These are phyloP conservation scores for Posidonia oceanica DNA, from an alignment of 116 monocot genomes.

Conservation along the genomic window DNA sequence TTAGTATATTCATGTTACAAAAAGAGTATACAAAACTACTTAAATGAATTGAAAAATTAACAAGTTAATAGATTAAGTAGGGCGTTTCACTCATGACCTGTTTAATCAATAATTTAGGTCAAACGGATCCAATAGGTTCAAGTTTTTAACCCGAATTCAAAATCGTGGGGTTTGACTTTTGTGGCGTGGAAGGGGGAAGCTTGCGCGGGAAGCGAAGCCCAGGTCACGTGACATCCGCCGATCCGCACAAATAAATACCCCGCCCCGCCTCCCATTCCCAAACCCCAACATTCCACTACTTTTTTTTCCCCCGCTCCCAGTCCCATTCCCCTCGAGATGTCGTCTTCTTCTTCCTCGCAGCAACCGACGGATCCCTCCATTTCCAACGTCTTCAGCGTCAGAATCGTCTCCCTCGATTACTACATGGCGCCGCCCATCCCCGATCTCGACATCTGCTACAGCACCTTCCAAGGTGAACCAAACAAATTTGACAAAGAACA, in stretches of 20 bases:
- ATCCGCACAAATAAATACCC: neutral
- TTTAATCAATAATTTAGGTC: no score
- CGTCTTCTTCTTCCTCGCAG: constrained; percentile 3
- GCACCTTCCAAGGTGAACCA: constrained; percentile 50
- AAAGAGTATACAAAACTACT: no score
- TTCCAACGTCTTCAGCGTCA: constrained; percentile 40
- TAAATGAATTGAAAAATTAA: no score
- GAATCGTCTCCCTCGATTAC: constrained; percentile 88
- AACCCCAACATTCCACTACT: neutral
- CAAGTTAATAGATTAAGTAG: no score
- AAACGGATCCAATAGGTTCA: no score
- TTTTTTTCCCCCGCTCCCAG: no score
- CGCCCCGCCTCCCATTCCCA: neutral
- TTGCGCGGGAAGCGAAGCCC: neutral
- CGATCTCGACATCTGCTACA: constrained; percentile 60
- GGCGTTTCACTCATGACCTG: no score
- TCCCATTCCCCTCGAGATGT: neutral
- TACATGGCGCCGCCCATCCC: constrained; percentile 85
- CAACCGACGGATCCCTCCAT: constrained; percentile 9
- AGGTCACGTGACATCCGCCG: neutral
- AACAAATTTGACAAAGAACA: neutral
- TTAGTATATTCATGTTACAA: no score
- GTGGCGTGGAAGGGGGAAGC: neutral
- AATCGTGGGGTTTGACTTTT: no score
- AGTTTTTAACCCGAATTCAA: no score